These are phyloP conservation scores for Dioscorea cayenensis DNA, from an alignment of 116 monocot genomes.

Conservation along the genomic window DNA sequence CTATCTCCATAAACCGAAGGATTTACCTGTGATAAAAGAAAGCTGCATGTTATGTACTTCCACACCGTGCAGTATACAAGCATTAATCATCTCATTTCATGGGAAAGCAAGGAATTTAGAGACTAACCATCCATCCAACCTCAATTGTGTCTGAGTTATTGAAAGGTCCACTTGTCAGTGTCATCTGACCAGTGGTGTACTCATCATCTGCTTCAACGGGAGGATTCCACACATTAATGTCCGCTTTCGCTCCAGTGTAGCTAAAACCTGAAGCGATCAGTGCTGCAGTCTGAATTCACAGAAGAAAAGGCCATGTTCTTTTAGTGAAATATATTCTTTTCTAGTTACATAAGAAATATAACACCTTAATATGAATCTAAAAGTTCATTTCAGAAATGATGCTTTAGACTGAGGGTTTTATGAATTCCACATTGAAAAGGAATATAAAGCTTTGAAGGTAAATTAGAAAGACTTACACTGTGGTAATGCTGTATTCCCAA, in stretches of 20 bases:
- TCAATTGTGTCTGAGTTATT: constrained; percentile 12
- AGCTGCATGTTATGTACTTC: background rate
- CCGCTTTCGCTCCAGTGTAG: constrained; percentile 20
- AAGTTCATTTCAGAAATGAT: no score
- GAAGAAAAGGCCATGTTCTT: background rate
- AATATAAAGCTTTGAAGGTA: no score
- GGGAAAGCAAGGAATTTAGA: background rate
- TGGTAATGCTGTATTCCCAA: background rate
- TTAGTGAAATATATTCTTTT: background rate
- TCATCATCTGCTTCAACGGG: constrained; percentile 18
- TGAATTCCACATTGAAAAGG: no score
- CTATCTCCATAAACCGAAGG: constrained; percentile 21
- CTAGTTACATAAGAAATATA: no score
- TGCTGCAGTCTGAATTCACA: background rate
- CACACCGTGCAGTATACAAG: no score
- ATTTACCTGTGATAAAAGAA: constrained; percentile 15
- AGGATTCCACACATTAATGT: constrained; percentile 25
- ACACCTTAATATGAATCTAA: no score
- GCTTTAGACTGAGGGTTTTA: no score
- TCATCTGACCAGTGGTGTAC: constrained; percentile 13
- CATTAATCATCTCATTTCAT: no score
- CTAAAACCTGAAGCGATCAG: constrained; percentile 19
- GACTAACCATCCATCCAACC: constrained; percentile 34
- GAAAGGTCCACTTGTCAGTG: constrained; percentile 18
- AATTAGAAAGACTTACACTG: background rate